These are phyloP conservation scores for Blumeriella jaapii DNA, from an alignment of 2,329 filamentous ascomycete species.

Conservation along the genomic window DNA sequence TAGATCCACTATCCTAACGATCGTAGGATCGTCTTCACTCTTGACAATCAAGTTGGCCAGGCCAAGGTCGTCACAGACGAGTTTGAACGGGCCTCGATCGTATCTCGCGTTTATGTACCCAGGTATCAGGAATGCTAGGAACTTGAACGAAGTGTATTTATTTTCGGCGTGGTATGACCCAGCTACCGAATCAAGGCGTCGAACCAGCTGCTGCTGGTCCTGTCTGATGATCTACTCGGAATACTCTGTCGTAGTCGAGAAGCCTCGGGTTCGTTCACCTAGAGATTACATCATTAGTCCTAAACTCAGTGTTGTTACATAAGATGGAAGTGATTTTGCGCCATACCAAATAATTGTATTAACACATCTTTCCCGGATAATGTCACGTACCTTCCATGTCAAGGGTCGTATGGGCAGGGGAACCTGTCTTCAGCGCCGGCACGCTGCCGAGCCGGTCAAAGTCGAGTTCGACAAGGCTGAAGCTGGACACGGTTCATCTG, in stretches of 20 bases:
- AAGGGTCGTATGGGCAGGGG: conserved; percentile 20
- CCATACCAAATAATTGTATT: conserved; percentile 15
- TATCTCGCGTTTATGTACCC: conserved; percentile 7
- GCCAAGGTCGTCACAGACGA: conserved; percentile 30
- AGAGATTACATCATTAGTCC: conserved; percentile 1
- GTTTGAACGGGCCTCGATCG: conserved; percentile 27
- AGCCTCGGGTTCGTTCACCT: conserved; percentile 10
- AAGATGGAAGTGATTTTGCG: background rate
- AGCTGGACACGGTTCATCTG: conserved; percentile 9
- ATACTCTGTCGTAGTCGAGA: conserved; percentile 11
- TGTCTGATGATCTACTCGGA: conserved; percentile 24
- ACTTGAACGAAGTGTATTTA: conserved; percentile 25
- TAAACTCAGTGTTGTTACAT: background rate
- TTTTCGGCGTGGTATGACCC: conserved; percentile 22
- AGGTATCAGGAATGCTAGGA: conserved; percentile 19
- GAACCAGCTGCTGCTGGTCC: conserved; percentile 28
- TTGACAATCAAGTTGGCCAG: conserved; percentile 30
- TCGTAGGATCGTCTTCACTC: conserved; percentile 26
- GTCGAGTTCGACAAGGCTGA: conserved; percentile 11
- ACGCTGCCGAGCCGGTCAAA: conserved; percentile 12
- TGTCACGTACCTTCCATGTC: conserved; percentile 27
- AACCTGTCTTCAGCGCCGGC: conserved; percentile 7
- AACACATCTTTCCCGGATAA: conserved; percentile 27
- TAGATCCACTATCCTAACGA: conserved; percentile 29
- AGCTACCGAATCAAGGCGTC: conserved; percentile 27